These are phyloP conservation scores for Phytopythium chamaehyphon DNA, from an alignment of 352 stramenopile species.

Conservation along the genomic window DNA sequence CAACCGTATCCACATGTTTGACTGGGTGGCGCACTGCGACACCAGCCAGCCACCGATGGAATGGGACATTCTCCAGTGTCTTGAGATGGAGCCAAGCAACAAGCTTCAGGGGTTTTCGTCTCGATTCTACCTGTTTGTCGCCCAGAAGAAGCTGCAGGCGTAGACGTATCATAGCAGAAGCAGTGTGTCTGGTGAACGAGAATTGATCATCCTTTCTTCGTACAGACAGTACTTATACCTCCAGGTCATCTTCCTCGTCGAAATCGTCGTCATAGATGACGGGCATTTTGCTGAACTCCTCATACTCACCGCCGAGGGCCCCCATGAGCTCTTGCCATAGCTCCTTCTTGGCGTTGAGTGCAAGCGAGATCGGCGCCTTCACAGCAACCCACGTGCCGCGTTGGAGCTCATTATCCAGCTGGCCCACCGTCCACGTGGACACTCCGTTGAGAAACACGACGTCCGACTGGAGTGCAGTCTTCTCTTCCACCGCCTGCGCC, in stretches of 20 bases:
- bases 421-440: constrained; percentile 61
- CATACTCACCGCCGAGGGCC: constrained; percentile 62
- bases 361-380: constrained; percentile 63
- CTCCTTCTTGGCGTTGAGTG: constrained; percentile 54
- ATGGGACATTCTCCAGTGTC: constrained; percentile 51
- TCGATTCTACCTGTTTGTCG: constrained; percentile 48
- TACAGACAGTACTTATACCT: background rate
- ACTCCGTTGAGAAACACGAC: constrained; percentile 78
- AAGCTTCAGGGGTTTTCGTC: constrained; percentile 27
- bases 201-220: background rate
- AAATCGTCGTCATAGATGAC: constrained; percentile 38
- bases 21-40: constrained; percentile 22
- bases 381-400: constrained; percentile 73
- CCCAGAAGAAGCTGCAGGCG: constrained; percentile 30
- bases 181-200: background rate
- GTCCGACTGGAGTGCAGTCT: constrained; percentile 48
- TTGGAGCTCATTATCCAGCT: constrained; percentile 69
- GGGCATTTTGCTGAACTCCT: constrained; percentile 66
- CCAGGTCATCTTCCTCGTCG: constrained; percentile 8
- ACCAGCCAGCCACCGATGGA: constrained; percentile 13
- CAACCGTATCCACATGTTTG: constrained; percentile 49
- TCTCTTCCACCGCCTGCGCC: constrained; percentile 46
- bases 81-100: constrained; percentile 39
- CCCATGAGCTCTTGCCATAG: constrained; percentile 73
- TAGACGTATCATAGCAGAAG: constrained; percentile 1